These are phyloP conservation scores for Aspergillus brasiliensis DNA, from an alignment of 2,329 filamentous ascomycete genomes.

Conservation along the genomic window DNA sequence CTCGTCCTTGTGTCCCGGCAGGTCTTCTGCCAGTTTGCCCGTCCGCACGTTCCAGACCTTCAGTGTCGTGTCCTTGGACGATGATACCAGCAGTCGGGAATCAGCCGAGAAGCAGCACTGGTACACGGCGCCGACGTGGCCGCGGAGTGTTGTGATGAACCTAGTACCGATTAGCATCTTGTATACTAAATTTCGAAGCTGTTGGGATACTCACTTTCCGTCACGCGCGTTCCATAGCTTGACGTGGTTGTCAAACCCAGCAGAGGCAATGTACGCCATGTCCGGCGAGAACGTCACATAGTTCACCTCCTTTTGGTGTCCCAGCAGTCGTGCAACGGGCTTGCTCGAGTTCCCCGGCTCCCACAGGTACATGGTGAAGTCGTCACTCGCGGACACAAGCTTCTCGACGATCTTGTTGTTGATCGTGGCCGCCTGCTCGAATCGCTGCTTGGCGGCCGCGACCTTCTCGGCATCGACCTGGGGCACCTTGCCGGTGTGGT, in stretches of 20 bases:
- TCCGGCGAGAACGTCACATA: slow-evolving; percentile 94
- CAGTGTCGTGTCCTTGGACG: slow-evolving; percentile 86
- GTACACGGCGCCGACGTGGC: slow-evolving; percentile 89
- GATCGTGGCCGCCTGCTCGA: slow-evolving; percentile 79
- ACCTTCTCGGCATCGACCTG: slow-evolving; percentile 69
- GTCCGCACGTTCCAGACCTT: slow-evolving; percentile 93
- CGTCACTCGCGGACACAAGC: slow-evolving; percentile 87
- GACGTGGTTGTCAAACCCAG: slow-evolving; percentile 91
- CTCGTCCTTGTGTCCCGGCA: slow-evolving; percentile 89
- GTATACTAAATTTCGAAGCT: not conserved
- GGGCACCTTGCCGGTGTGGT: slow-evolving; percentile 75
- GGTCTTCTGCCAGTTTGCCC: slow-evolving; percentile 77
- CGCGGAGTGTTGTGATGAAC: slow-evolving; percentile 84
- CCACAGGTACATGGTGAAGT: slow-evolving; percentile 97
- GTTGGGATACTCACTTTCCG: slow-evolving; percentile 50
- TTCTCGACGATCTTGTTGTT: slow-evolving; percentile 78
- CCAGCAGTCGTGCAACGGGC: slow-evolving; percentile 82
- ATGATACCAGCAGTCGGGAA: slow-evolving; percentile 82
- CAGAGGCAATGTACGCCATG: slow-evolving; percentile 81
- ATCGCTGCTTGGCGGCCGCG: slow-evolving; percentile 75
- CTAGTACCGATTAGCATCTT: slow-evolving; percentile 42
- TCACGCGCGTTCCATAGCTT: slow-evolving; percentile 85
- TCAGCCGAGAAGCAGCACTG: slow-evolving; percentile 92
- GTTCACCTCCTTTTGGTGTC: slow-evolving; percentile 96
- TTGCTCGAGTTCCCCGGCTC: slow-evolving; percentile 77